Conservation (phyloP, 768 basidiomycete genomes). For the Sistotremastrum niveocremeum region DNA sequence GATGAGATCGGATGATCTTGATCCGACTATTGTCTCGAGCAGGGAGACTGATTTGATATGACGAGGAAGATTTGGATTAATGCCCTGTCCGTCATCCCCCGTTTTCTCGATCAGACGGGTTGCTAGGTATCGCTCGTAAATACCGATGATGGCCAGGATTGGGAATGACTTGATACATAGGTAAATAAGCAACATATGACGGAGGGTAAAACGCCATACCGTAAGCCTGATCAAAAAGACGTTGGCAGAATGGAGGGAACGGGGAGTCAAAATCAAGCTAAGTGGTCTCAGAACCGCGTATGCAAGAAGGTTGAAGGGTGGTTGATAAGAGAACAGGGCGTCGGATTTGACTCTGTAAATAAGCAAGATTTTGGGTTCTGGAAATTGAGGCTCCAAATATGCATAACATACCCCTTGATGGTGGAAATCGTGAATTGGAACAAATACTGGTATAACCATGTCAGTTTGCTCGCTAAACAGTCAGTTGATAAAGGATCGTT, state of each 20-base stretch:
- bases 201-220: conserved; percentile 21
- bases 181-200: neutral
- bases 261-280: conserved; percentile 60
- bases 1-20: conserved; percentile 49
- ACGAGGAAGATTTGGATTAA: conserved; percentile 56
- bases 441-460: conserved; percentile 39
- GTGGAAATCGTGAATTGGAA: conserved; percentile 81
- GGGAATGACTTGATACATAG: conserved; percentile 48
- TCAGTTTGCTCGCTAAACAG: too few relatives aligned
- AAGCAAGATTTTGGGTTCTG: conserved; percentile 4
- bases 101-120: conserved; percentile 40
- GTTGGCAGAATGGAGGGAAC: conserved; percentile 69
- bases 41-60: conserved; percentile 63
- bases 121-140: conserved; percentile 66
- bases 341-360: conserved; percentile 66
- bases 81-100: conserved; percentile 34
- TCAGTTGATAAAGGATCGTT: neutral
- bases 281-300: conserved; percentile 69
- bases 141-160: conserved; percentile 55
- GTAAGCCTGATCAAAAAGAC: conserved; percentile 79
- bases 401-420: conserved; percentile 60
- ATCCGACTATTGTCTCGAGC: conserved; percentile 65
- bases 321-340: conserved; percentile 83
- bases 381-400: neutral
- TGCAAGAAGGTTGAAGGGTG: conserved; percentile 78